Base-by-base conservation (phyloP, 805 yeast species). In the Cyberlindnera subsufficiens region DNA sequence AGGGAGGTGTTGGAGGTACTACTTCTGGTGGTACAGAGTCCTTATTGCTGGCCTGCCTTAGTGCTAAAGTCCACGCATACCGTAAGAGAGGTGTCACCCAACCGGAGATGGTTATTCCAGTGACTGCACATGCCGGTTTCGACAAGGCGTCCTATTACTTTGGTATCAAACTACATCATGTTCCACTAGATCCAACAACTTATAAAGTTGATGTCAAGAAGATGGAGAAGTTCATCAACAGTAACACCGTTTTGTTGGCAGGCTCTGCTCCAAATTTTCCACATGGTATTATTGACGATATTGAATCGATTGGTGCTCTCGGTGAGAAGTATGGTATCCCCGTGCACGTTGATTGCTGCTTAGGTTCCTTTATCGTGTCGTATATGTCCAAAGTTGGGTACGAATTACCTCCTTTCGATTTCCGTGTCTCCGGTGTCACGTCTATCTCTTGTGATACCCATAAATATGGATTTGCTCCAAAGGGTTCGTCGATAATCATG, bases 391-490 rank as follows among this genome's bases (percentile, higher is more conserved):
- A 76, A 44, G 75, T 88, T 3, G 85, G 85, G 3, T 69, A 51
- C 20, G 66, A 63, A 30, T 40, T 68, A 7, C 67, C 70, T 30
- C 57, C 66, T 11, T 90, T 91, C 65, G 98, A 93, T 61, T 91
- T 91, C 66, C 69, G 91, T 50, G 72, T 88, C 3, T 83, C 87
- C 1, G 93, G 93, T 29, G 98, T 93, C n/a, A 93, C 98, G 1
- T 89, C 97, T 3, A 91, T 91, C 44, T 86, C 96, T n/a, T 93
- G 98, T 66, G 99, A 91, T 61, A 91, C 99, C n/a, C 99, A 91
- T 70, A 91, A 91, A 64, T 91, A 91, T 59, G 99, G 98, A 1
- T 93, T 91, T 71, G 97, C 98, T 8, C 99, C 99, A 32, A 91
- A 91, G 64, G 99, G 99, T 9, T 83, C 95, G 0, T 87, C 96